These are phyloP conservation scores for Camillea tinctor DNA, from an alignment of 2,329 filamentous ascomycete genomes.

Conservation along the genomic window DNA sequence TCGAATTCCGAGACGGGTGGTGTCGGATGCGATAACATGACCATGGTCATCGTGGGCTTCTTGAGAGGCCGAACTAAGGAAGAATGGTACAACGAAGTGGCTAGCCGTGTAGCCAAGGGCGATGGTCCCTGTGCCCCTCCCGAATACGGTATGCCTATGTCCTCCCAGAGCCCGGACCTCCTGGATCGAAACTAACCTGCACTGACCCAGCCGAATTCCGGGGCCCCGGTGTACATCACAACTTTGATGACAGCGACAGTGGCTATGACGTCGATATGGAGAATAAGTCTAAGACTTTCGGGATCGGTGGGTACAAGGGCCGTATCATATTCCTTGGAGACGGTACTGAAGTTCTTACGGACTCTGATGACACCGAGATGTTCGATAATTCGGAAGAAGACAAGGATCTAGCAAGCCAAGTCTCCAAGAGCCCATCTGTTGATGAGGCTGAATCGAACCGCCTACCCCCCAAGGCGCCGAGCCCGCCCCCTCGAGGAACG, in stretches of 20 bases:
- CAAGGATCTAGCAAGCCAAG: constrained; percentile 81
- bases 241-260: constrained; percentile 76
- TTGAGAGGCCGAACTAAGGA: constrained; percentile 91
- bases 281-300: constrained; percentile 61
- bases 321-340: constrained; percentile 94
- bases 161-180: constrained; percentile 37
- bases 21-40: constrained; percentile 99
- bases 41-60: constrained; percentile 87
- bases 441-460: constrained; percentile 30
- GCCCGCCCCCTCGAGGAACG: constrained; percentile 29
- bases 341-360: constrained; percentile 87
- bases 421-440: constrained; percentile 57
- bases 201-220: constrained; percentile 72
- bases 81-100: constrained; percentile 97
- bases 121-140: constrained; percentile 98
- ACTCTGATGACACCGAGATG: constrained; percentile 88
- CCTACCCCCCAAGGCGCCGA: constrained; percentile 33
- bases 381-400: constrained; percentile 86
- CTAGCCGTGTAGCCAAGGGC: constrained; percentile 88
- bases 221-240: constrained; percentile 77
- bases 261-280: constrained; percentile 75
- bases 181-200: constrained; percentile 31
- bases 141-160: constrained; percentile 94
- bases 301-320: constrained; percentile 70
- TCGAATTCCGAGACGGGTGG: constrained; percentile 98